A percentile compares a stretch with the other conserved stretches of the same genome.
Evolutionary conservation across 345 rosid genomes (phyloP).

Genomic region (Pistacia integerrima): DNA sequence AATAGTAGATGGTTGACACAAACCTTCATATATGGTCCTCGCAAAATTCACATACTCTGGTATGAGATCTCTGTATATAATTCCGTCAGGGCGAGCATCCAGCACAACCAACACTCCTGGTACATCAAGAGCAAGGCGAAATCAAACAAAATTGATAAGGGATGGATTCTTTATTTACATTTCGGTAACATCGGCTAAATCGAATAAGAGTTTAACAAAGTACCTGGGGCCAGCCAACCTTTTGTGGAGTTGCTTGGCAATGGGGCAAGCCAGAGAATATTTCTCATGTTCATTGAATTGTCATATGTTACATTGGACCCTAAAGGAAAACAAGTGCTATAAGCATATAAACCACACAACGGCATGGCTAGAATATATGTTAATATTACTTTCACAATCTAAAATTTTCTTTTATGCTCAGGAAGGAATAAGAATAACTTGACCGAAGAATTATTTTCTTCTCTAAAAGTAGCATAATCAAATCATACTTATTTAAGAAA

Average conservation of each 20-base stretch:
- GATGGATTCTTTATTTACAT: neutral
- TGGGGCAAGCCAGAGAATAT: slow-evolving; percentile 95
- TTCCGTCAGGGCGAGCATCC: slow-evolving; percentile 86
- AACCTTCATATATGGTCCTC: slow-evolving; percentile 94
- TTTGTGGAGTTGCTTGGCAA: slow-evolving; percentile 57
- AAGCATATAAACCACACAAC: neutral
- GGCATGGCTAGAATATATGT: neutral
- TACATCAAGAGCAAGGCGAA: slow-evolving; percentile 12
- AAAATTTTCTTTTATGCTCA: neutral
- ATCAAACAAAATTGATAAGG: neutral
- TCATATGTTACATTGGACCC: slow-evolving; percentile 66
- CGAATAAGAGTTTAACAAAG: neutral
- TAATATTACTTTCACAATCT: neutral
- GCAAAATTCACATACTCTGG: slow-evolving; percentile 67
- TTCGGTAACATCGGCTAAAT: neutral
- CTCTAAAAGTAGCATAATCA: too few species aligned
- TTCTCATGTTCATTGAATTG: slow-evolving; percentile 82
- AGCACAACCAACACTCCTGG: slow-evolving; percentile 80
- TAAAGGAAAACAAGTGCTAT: slow-evolving; percentile 25
- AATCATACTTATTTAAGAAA: neutral
- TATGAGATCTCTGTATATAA: slow-evolving; percentile 77
- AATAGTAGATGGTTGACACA: slow-evolving; percentile 9
- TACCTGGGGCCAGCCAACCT: slow-evolving; percentile 85
- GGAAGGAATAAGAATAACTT: neutral
- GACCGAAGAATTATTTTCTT: neutral